Evolutionary conservation across 345 rosid species (phyloP).

Genomic region (Eucalyptus tenuipes): DNA sequence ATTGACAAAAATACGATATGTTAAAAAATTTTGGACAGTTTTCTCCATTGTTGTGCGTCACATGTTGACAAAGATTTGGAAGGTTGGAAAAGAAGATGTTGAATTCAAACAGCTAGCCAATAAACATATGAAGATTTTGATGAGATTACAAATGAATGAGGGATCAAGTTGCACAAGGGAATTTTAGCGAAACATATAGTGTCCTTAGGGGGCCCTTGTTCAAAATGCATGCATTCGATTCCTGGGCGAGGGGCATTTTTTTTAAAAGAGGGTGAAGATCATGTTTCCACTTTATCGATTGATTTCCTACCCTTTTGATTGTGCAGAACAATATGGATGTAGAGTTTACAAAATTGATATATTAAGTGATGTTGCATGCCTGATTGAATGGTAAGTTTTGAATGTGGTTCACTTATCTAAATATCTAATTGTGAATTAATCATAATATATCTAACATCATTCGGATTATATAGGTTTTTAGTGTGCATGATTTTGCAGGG

Average conservation of each 20-base stretch:
- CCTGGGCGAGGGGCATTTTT: not conserved
- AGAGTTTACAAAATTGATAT: not conserved
- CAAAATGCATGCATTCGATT: not conserved
- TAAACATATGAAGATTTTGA: not conserved
- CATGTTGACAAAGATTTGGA: not conserved
- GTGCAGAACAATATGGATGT: not conserved
- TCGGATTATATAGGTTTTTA: not conserved
- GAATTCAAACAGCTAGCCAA: not conserved
- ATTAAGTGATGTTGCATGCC: not conserved
- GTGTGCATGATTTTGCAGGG: not conserved
- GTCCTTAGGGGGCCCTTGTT: not conserved
- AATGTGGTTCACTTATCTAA: not conserved
- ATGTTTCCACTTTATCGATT: not conserved
- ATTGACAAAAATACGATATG: not conserved
- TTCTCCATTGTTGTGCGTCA: not conserved
- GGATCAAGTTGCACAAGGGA: not conserved
- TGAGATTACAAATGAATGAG: not conserved
- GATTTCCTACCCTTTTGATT: not conserved
- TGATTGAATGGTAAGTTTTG: not conserved
- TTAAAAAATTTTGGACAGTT: not conserved
- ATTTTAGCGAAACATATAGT: not conserved
- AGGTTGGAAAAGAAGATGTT: not conserved
- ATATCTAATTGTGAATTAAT: not conserved
- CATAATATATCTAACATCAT: not conserved
- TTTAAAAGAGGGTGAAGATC: not conserved